phyloP scores from a whole-genome alignment of 805 yeast genomes.

The Wickerhamomyces bovis region DNA sequence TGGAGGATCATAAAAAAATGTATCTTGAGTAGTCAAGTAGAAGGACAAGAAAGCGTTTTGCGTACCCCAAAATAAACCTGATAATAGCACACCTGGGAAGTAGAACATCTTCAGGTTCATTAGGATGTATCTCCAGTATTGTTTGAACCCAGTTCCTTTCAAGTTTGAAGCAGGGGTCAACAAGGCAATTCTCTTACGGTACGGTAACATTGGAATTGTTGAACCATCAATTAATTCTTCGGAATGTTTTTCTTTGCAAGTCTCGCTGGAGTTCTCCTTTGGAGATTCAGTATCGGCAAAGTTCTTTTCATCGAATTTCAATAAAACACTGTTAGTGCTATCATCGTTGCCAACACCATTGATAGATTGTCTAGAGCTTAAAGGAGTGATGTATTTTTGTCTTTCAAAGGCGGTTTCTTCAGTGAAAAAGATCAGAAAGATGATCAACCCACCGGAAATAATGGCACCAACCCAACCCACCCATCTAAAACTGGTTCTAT shows the following conservation, averaged over 20 bases:
- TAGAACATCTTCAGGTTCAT: slow-evolving; percentile 49
- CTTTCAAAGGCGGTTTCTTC: slow-evolving; percentile 72
- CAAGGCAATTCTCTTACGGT: slow-evolving; percentile 39
- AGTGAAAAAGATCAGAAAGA: slow-evolving; percentile 50
- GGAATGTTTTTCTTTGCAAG: slow-evolving; percentile 1
- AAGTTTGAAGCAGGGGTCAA: slow-evolving; percentile 55
- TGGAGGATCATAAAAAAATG: slow-evolving; percentile 57
- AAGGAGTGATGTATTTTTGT: slow-evolving; percentile 31
- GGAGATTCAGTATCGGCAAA: slow-evolving; percentile 1
- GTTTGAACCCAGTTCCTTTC: slow-evolving; percentile 59
- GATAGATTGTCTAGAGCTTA: slow-evolving; percentile 17
- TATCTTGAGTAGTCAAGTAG: slow-evolving; percentile 69
- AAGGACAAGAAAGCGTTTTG: slow-evolving; percentile 75
- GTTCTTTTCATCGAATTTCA: slow-evolving; percentile 10
- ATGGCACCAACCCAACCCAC: slow-evolving; percentile 66
- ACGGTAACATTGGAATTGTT: slow-evolving; percentile 35
- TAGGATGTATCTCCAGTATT: slow-evolving; percentile 48
- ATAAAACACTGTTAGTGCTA: background rate
- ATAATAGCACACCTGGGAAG: slow-evolving; percentile 59
- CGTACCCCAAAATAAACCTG: slow-evolving; percentile 75
- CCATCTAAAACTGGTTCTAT: slow-evolving; percentile 66
- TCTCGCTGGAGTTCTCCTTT: background rate
- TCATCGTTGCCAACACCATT: slow-evolving; percentile 15
- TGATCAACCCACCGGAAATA: slow-evolving; percentile 51
- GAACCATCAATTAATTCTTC: slow-evolving; percentile 34